Evolutionary conservation across 2,329 filamentous ascomycete genomes (phyloP).

Genomic region (Hypoxylon sp.): DNA sequence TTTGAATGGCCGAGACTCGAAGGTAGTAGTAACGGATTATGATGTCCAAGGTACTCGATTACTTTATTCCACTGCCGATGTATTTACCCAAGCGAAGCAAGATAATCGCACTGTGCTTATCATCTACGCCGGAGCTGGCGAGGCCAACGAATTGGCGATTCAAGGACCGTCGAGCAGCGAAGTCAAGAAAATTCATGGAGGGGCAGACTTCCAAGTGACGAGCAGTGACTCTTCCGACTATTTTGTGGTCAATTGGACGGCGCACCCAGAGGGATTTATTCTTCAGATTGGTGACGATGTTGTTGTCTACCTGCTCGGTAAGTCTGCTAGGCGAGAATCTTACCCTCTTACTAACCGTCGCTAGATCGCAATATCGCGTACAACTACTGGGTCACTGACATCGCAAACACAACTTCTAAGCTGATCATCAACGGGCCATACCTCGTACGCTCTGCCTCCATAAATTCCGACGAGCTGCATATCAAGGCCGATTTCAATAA

Average conservation of each 20-base stretch:
- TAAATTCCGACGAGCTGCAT: constrained; percentile 69
- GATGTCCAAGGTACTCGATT: constrained; percentile 69
- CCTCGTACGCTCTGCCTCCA: constrained; percentile 71
- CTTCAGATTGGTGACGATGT: constrained; percentile 40
- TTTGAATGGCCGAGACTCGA: constrained; percentile 76
- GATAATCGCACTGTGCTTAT: constrained; percentile 63
- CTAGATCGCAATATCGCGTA: constrained; percentile 72
- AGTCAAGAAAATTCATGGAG: constrained; percentile 52
- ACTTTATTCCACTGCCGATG: constrained; percentile 78
- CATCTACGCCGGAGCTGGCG: constrained; percentile 74
- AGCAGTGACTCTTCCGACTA: constrained; percentile 52
- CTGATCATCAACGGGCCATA: constrained; percentile 76
- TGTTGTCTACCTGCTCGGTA: constrained; percentile 42
- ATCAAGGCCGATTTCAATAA: constrained; percentile 80
- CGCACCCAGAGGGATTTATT: constrained; percentile 28
- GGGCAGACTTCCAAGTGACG: constrained; percentile 25
- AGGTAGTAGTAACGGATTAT: constrained; percentile 77
- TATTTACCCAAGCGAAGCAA: constrained; percentile 74
- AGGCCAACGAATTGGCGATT: constrained; percentile 75
- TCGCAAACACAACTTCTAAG: constrained; percentile 35
- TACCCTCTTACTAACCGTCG: constrained; percentile 8
- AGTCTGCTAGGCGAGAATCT: not conserved
- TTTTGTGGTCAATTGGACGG: constrained; percentile 38
- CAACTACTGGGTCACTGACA: constrained; percentile 75
- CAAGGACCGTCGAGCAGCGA: constrained; percentile 48